Conservation (phyloP, 805 yeast genomes). For the Huiozyma sinensis region DNA sequence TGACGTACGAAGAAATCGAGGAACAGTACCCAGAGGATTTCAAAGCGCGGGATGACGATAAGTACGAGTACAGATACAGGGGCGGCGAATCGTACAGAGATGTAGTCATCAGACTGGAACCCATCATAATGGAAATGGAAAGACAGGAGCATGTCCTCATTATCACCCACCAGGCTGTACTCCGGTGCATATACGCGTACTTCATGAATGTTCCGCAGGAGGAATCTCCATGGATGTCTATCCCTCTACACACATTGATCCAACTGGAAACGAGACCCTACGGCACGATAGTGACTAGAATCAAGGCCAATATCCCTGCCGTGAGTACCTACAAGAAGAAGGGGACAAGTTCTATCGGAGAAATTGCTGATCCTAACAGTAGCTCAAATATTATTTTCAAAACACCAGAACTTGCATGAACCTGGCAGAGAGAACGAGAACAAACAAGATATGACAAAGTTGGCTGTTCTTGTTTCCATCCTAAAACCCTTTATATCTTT, state of each 20-base stretch:
- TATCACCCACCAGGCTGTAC: conserved; percentile 95
- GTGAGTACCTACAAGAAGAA: conserved; percentile 93
- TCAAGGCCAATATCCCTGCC: conserved; percentile 95
- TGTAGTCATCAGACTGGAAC: conserved; percentile 88
- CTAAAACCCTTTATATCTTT: too few relatives aligned
- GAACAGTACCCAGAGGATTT: conserved; percentile 83
- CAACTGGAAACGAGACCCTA: conserved; percentile 93
- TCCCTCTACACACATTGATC: conserved; percentile 90
- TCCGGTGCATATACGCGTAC: conserved; percentile 93
- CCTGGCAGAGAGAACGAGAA: too few relatives aligned
- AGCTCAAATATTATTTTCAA: background rate
- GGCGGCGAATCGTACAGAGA: conserved; percentile 98
- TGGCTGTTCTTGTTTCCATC: too few relatives aligned
- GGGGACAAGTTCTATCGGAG: conserved; percentile 56
- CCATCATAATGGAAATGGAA: conserved; percentile 96
- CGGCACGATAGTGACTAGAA: conserved; percentile 75
- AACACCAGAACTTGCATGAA: background rate
- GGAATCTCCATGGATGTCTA: conserved; percentile 97
- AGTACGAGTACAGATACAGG: conserved; percentile 88
- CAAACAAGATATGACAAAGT: too few relatives aligned
- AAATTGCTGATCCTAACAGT: conserved; percentile 11
- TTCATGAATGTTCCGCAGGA: conserved; percentile 98
- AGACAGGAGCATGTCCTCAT: conserved; percentile 92
- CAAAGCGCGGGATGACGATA: conserved; percentile 89
- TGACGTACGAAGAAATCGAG: conserved; percentile 91